Percentiles rank a stretch among this genome's conserved stretches.
Conservation (phyloP, 352 stramenopile genomes). For the Proteromonas lacertae region DNA sequence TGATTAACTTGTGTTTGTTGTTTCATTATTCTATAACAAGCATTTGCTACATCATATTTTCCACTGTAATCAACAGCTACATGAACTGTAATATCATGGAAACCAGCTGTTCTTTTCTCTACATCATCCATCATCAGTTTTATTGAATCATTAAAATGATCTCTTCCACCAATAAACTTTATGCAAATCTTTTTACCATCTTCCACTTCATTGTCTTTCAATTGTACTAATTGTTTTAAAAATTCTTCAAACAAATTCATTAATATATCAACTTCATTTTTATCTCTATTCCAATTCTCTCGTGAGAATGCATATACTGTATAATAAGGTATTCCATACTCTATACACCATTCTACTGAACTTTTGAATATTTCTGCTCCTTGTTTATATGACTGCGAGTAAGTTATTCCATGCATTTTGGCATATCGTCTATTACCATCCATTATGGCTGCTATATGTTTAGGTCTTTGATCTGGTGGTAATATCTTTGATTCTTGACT, state of each 20-base stretch:
- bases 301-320: conserved; percentile 91
- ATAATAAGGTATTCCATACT: conserved; percentile 27
- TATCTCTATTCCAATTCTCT: conserved; percentile 78
- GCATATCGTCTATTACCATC: conserved; percentile 86
- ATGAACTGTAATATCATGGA: no score
- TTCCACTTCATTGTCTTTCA: no score
- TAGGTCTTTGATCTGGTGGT: neutral
- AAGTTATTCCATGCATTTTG: conserved; percentile 15
- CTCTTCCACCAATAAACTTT: no score
- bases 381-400: conserved; percentile 2
- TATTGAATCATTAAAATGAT: no score
- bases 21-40: no score
- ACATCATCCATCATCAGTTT: no score
- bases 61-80: no score
- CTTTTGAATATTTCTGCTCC: neutral
- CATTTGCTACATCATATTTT: no score
- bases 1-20: no score
- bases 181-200: no score
- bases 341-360: conserved; percentile 60
- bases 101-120: no score
- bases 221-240: conserved; percentile 19
- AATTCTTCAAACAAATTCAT: conserved; percentile 39
- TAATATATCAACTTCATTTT: conserved; percentile 47
- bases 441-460: conserved; percentile 79
- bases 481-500: no score